Percentiles rank a stretch among this genome's conserved stretches.
Evolutionary conservation across 768 basidiomycete genomes (phyloP).

Genomic region (Ramaria sp.): DNA sequence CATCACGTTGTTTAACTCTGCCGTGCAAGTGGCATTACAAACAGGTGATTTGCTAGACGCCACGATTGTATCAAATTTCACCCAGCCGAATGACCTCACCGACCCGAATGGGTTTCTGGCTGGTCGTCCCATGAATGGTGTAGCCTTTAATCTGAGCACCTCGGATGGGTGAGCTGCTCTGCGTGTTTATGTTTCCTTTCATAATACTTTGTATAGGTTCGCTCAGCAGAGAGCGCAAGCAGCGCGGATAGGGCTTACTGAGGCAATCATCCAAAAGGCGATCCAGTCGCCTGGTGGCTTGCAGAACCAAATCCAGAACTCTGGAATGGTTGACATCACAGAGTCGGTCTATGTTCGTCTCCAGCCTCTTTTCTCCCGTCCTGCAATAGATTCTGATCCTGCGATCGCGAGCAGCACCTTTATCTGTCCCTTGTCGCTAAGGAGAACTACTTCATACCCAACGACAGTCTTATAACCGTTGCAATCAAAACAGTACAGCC

Average conservation of each 20-base stretch:
- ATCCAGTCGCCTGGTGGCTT: slow-evolving; percentile 28
- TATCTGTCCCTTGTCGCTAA: slow-evolving; percentile 41
- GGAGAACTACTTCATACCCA: slow-evolving; percentile 37
- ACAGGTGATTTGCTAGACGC: slow-evolving; percentile 34
- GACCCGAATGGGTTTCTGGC: slow-evolving; percentile 26
- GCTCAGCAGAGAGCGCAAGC: slow-evolving; percentile 28
- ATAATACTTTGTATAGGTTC: slow-evolving; percentile 16
- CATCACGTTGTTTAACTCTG: slow-evolving; percentile 34
- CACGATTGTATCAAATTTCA: slow-evolving; percentile 26
- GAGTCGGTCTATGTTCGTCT: slow-evolving; percentile 38
- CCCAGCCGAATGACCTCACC: slow-evolving; percentile 31
- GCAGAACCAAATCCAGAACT: slow-evolving; percentile 24
- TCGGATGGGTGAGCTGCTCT: slow-evolving; percentile 21
- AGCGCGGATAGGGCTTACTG: slow-evolving; percentile 38
- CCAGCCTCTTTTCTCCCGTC: background rate
- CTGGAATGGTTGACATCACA: slow-evolving; percentile 27
- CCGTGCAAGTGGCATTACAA: slow-evolving; percentile 32
- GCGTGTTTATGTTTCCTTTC: background rate
- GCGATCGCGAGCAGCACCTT: slow-evolving; percentile 21
- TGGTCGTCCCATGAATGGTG: slow-evolving; percentile 42
- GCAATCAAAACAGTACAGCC: slow-evolving; percentile 33
- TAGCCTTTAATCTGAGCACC: slow-evolving; percentile 34
- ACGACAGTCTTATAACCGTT: slow-evolving; percentile 25
- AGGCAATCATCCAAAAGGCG: slow-evolving; percentile 39
- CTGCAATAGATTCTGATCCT: background rate